These are phyloP conservation scores for Hemileia vastatrix DNA, from an alignment of 1,284 basidiomycete species.

Conservation along the genomic window DNA sequence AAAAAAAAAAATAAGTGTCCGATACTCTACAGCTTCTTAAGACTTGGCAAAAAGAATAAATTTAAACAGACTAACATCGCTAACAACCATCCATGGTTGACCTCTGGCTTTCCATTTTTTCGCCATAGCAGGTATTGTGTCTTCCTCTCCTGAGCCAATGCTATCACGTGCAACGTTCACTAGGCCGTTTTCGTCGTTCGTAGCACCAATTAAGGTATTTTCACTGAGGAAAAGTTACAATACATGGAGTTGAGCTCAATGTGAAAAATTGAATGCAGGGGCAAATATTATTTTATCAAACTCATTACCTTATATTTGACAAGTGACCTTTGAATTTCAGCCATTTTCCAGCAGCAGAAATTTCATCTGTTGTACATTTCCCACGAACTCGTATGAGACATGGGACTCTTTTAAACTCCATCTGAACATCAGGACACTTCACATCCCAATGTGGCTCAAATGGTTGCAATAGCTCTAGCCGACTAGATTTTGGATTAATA, in stretches of 20 bases:
- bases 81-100: slow-evolving; percentile 87
- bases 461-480: slow-evolving; percentile 78
- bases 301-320: slow-evolving; percentile 32
- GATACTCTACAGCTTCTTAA: neutral
- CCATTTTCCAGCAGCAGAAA: slow-evolving; percentile 93
- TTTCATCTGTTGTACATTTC: slow-evolving; percentile 98
- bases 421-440: slow-evolving; percentile 49
- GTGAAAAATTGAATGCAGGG: neutral
- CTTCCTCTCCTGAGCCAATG: slow-evolving; percentile 51
- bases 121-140: slow-evolving; percentile 78
- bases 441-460: slow-evolving; percentile 71
- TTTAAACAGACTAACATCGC: slow-evolving; percentile 52
- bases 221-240: slow-evolving; percentile 23
- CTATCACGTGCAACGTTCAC: slow-evolving; percentile 77
- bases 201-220: slow-evolving; percentile 52
- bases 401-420: slow-evolving; percentile 61
- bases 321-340: slow-evolving; percentile 75
- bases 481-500: slow-evolving; percentile 67
- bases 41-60: neutral
- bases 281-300: neutral
- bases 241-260: too few relatives aligned
- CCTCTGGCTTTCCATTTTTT: slow-evolving; percentile 70
- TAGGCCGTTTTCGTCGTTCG: slow-evolving; percentile 82
- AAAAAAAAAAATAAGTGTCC: neutral
- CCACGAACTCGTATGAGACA: slow-evolving; percentile 85